Percentiles rank a stretch among this genome's conserved stretches.
phyloP scores from a whole-genome alignment of 495 filamentous ascomycete species.

The Tuber umbilicatum region DNA sequence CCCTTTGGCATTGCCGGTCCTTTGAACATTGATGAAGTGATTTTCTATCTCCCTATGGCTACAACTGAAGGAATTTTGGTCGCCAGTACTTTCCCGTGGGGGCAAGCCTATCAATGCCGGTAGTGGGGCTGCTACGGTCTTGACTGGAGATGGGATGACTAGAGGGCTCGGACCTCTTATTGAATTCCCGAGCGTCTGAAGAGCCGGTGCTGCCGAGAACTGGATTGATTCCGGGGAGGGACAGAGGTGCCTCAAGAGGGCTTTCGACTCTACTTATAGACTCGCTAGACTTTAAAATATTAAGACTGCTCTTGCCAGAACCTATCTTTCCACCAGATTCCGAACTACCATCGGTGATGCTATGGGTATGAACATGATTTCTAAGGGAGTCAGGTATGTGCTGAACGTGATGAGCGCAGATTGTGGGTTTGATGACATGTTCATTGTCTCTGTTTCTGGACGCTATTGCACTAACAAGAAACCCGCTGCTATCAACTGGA shows the following conservation, averaged over 20 bases:
- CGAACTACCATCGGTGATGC: conserved; percentile 97
- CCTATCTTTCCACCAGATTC: conserved; percentile 93
- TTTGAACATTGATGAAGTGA: conserved; percentile 82
- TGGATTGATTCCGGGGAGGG: conserved; percentile 94
- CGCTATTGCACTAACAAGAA: conserved; percentile 99
- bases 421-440: conserved; percentile 92
- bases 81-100: conserved; percentile 83
- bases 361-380: conserved; percentile 99
- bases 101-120: conserved; percentile 96
- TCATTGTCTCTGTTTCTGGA: conserved; percentile 85
- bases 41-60: conserved; percentile 95
- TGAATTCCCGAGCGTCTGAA: conserved; percentile 73
- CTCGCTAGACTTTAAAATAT: conserved; percentile 83
- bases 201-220: conserved; percentile 85
- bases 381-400: conserved; percentile 94
- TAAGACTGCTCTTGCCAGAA: conserved; percentile 92
- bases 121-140: conserved; percentile 82
- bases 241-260: conserved; percentile 68
- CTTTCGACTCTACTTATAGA: conserved; percentile 91
- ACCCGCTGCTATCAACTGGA: conserved; percentile 96
- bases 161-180: conserved; percentile 93
- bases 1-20: conserved; percentile 92
- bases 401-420: conserved; percentile 81
- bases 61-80: conserved; percentile 97
- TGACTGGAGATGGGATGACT: conserved; percentile 96